Evolutionary conservation across 2,329 filamentous ascomycete species (phyloP).

Genomic region (Fusarium zealandicum): DNA sequence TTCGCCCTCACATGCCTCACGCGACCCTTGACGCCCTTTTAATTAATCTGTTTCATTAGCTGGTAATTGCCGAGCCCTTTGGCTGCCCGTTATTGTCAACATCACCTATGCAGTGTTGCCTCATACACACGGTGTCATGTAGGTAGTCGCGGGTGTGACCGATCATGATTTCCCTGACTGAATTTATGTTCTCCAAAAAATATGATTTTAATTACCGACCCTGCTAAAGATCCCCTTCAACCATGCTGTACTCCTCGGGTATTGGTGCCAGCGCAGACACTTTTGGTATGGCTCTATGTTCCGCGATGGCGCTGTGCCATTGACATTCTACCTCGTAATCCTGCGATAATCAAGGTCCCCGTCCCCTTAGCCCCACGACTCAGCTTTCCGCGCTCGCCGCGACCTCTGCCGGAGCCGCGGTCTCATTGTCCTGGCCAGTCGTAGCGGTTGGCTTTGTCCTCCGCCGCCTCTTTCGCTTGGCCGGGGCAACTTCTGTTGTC

Average conservation of each 20-base stretch:
- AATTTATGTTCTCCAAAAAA: no score
- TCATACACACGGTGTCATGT: no score
- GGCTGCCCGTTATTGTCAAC: no score
- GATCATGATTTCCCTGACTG: no score
- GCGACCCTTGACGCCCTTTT: conserved; percentile 16
- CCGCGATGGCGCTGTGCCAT: conserved; percentile 23
- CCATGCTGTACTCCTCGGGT: conserved; percentile 30
- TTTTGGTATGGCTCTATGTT: conserved; percentile 15
- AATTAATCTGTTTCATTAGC: not conserved
- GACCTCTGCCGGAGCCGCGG: conserved; percentile 9
- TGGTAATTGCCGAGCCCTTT: no score
- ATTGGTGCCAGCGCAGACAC: conserved; percentile 30
- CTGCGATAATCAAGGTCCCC: conserved; percentile 4
- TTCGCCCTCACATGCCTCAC: conserved; percentile 30
- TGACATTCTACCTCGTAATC: conserved; percentile 26
- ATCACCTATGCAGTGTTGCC: no score
- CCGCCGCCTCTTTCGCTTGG: conserved; percentile 45
- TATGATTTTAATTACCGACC: not conserved
- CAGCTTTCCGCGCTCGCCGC: conserved; percentile 30
- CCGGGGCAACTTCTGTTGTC: conserved; percentile 33
- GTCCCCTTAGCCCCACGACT: conserved; percentile 11
- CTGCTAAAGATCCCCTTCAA: not conserved
- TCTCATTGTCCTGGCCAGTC: conserved; percentile 19
- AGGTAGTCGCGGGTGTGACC: no score
- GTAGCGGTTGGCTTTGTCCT: conserved; percentile 40